These are phyloP conservation scores for Pyrus communis DNA, from an alignment of 306 rosid genomes.

Conservation along the genomic window DNA sequence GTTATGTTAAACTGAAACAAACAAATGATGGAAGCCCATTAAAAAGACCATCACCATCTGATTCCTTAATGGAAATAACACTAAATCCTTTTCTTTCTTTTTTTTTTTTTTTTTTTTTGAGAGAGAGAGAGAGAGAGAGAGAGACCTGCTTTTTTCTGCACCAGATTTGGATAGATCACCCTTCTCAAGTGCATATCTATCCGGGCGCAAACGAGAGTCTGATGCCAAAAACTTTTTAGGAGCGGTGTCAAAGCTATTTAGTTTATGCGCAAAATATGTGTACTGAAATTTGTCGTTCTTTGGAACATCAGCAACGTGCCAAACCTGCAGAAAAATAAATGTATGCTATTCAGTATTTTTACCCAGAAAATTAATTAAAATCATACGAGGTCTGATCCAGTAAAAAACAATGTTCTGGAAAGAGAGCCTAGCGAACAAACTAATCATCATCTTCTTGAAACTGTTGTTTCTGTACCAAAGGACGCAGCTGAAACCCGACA, in stretches of 20 bases:
- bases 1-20: background rate
- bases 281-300: slow-evolving; percentile 67
- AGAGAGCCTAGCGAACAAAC: background rate
- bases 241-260: slow-evolving; percentile 82
- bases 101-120: too few species aligned
- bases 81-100: background rate
- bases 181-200: slow-evolving; percentile 80
- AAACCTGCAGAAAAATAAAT: slow-evolving; percentile 48
- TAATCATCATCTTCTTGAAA: background rate
- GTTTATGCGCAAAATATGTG: slow-evolving; percentile 79
- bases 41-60: background rate
- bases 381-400: background rate
- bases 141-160: slow-evolving; percentile 73
- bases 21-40: background rate
- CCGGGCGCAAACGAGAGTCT: slow-evolving; percentile 91
- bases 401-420: background rate
- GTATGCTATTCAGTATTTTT: background rate
- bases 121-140: background rate
- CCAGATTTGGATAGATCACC: slow-evolving; percentile 85
- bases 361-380: background rate
- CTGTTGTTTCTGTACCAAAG: background rate
- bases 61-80: background rate
- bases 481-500: background rate
- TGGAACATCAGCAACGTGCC: slow-evolving; percentile 80
- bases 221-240: slow-evolving; percentile 73